Evolutionary conservation across 2,329 filamentous ascomycete species (phyloP).

Genomic region (Mycosphaerella sp.): DNA sequence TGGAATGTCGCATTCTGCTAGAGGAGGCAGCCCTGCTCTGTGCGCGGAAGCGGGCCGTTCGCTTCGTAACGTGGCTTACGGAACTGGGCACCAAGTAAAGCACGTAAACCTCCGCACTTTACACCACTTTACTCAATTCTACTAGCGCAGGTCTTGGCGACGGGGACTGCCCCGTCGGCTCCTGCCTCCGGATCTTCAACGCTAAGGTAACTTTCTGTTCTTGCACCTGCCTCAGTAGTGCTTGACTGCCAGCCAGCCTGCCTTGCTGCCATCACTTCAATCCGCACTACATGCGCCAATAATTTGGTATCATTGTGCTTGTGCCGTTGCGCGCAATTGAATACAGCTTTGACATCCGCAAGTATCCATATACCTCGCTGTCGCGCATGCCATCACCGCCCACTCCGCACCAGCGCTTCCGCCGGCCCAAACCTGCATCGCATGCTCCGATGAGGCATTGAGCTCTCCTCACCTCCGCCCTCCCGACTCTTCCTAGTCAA

Average conservation of each 20-base stretch:
- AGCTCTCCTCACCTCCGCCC: constrained; percentile 1
- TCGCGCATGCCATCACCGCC: not conserved
- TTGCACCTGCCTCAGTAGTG: not conserved
- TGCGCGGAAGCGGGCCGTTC: too few species aligned
- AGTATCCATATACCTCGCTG: constrained; percentile 6
- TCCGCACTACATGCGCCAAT: not conserved
- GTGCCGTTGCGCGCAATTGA: constrained; percentile 1
- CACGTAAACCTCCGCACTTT: too few species aligned
- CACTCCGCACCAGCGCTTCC: not conserved
- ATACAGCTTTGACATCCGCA: not conserved
- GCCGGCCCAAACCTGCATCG: not conserved
- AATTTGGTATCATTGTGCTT: not conserved
- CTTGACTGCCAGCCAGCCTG: too few species aligned
- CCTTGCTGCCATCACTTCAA: constrained; percentile 1
- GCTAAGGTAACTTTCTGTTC: not conserved
- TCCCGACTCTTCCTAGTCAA: not conserved
- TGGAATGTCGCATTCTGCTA: too few species aligned
- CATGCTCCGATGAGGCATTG: constrained; percentile 9
- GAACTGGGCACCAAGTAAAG: too few species aligned
- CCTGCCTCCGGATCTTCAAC: constrained; percentile 3
- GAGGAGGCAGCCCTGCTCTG: too few species aligned
- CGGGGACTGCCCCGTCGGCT: not conserved
- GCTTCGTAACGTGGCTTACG: too few species aligned
- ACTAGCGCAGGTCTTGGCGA: not conserved
- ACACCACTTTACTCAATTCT: too few species aligned